These are phyloP conservation scores for Neurospora discreta DNA, from an alignment of 495 filamentous ascomycete genomes.

Conservation along the genomic window DNA sequence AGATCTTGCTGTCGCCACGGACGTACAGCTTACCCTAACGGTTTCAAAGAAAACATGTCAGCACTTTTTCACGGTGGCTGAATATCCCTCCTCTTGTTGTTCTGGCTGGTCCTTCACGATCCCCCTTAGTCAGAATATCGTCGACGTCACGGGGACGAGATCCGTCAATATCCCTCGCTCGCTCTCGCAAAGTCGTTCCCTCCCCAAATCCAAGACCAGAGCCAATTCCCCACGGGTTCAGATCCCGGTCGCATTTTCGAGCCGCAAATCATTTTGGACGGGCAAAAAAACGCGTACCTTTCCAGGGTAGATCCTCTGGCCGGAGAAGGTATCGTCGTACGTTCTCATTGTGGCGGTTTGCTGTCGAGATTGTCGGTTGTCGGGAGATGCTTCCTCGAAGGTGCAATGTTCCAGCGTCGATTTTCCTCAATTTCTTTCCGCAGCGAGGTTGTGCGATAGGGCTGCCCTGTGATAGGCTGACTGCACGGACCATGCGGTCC, in stretches of 20 bases:
- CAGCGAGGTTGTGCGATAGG: conserved; percentile 26
- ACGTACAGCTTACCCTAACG: conserved; percentile 93
- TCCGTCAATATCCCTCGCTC: neutral
- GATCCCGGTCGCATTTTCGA: neutral
- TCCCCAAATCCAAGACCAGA: neutral
- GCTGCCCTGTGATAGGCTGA: conserved; percentile 23
- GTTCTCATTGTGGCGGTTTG: conserved; percentile 77
- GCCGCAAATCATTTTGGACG: neutral
- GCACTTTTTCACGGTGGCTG: conserved; percentile 2
- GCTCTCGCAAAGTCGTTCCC: neutral
- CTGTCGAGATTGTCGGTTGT: conserved; percentile 27
- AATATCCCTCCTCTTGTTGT: neutral
- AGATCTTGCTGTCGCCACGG: conserved; percentile 99
- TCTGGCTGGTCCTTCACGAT: neutral
- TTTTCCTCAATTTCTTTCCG: conserved; percentile 26
- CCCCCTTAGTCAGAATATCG: neutral
- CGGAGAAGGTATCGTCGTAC: conserved; percentile 97
- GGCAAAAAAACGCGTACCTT: conserved; percentile 57
- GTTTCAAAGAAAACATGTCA: conserved; percentile 15
- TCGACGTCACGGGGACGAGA: neutral
- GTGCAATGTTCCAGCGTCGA: conserved; percentile 22
- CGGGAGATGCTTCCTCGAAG: conserved; percentile 19
- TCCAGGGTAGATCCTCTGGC: conserved; percentile 96
- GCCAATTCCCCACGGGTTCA: neutral
- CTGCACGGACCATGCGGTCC: conserved; percentile 10